A percentile compares a stretch with the other conserved stretches of the same genome.
Evolutionary conservation across 2,329 filamentous ascomycete genomes (phyloP).

Genomic region (Botrytis galanthina): DNA sequence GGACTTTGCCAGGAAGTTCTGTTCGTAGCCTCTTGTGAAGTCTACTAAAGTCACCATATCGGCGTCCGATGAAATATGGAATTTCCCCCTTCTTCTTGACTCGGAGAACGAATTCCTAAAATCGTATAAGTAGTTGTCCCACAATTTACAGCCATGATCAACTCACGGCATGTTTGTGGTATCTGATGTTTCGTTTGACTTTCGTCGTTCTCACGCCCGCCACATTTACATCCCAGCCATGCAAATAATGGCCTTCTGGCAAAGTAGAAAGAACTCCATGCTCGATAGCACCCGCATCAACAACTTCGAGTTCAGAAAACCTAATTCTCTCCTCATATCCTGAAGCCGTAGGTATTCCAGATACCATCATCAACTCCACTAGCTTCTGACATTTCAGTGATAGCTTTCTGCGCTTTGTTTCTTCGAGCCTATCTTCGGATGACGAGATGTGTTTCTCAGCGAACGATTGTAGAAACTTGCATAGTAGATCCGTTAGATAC

Average conservation of each 20-base stretch:
- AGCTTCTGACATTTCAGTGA: slow-evolving; percentile 92
- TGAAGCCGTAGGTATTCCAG: slow-evolving; percentile 89
- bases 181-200: slow-evolving; percentile 80
- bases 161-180: slow-evolving; percentile 86
- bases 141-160: not conserved
- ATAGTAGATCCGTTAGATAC: slow-evolving; percentile 19
- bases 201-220: slow-evolving; percentile 79
- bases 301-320: slow-evolving; percentile 95
- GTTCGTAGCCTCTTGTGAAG: slow-evolving; percentile 76
- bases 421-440: slow-evolving; percentile 91
- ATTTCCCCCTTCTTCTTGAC: slow-evolving; percentile 74
- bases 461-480: slow-evolving; percentile 91
- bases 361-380: slow-evolving; percentile 99
- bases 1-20: slow-evolving; percentile 86
- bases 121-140: slow-evolving; percentile 16
- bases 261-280: slow-evolving; percentile 82
- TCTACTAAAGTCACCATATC: slow-evolving; percentile 83
- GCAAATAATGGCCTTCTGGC: slow-evolving; percentile 87
- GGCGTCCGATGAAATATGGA: slow-evolving; percentile 76
- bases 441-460: slow-evolving; percentile 96
- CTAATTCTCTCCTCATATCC: slow-evolving; percentile 97
- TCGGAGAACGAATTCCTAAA: slow-evolving; percentile 81
- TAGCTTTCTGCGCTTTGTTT: slow-evolving; percentile 91
- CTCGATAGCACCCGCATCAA: slow-evolving; percentile 89
- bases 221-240: slow-evolving; percentile 97